Conservation (phyloP, 192 early-diverging fungal genomes). For the Thoreauomyces humboldtii region DNA sequence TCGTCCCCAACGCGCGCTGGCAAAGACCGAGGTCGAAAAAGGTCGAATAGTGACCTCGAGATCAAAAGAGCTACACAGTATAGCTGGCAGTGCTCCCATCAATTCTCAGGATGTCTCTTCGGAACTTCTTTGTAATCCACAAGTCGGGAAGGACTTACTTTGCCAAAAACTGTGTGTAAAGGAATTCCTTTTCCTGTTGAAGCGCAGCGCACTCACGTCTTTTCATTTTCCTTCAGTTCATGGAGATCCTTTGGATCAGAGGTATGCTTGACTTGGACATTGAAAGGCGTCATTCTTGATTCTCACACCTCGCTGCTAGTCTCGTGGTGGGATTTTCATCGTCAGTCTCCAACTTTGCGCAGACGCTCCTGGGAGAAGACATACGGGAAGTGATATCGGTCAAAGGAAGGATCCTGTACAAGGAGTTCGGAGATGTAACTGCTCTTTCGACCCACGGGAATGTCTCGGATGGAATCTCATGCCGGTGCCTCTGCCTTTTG, state of each 20-base stretch:
- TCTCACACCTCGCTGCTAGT: constrained; percentile 14
- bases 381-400: constrained; percentile 51
- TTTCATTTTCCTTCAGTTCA: constrained; percentile 34
- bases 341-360: constrained; percentile 58
- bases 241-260: constrained; percentile 49
- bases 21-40: too few species aligned
- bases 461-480: too few species aligned
- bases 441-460: neutral
- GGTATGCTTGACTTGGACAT: constrained; percentile 18
- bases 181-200: too few species aligned
- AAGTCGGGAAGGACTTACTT: constrained; percentile 47
- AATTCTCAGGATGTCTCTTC: constrained; percentile 23
- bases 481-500: too few species aligned
- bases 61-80: too few species aligned
- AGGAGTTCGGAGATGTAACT: constrained; percentile 55
- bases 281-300: neutral
- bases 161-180: constrained; percentile 46
- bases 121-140: constrained; percentile 51
- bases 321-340: constrained; percentile 62
- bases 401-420: constrained; percentile 50
- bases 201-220: too few species aligned
- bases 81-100: too few species aligned
- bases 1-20: too few species aligned
- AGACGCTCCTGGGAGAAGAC: constrained; percentile 55
- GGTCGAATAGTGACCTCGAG: too few species aligned